Base-by-base conservation (phyloP, 2,329 filamentous ascomycete species). In the Penicillium sp. region DNA sequence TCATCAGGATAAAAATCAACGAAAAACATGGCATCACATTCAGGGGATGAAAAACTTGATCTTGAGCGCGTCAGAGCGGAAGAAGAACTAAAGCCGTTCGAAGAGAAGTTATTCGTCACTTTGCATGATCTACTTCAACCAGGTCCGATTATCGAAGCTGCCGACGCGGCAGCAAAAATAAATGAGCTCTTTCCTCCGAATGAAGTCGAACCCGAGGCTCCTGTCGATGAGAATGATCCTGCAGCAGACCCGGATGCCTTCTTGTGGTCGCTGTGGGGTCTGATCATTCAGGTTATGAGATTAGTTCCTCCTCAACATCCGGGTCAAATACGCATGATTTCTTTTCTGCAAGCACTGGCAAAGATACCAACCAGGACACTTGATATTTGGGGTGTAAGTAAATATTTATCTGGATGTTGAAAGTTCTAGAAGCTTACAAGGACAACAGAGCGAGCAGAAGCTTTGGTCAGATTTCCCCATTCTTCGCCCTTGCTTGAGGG, bases 401-500 rank as follows among this genome's bases (percentile, higher is more conserved):
- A 44, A 33, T 8, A 19, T 22, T 17, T 35, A 35, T 24, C 19
- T 2, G 17, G n/a, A 42, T 9, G 5, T 19, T 44, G 35, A 12
- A 4, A 15, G 22, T 12, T 19, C 6, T n/a, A 7, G 15, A 19
- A 55, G 37, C 53, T 55, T 10, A 55, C 30, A 40, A 10, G 38
- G 12, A 24, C 26, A 4, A 24, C 17, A 47, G 54, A 57, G 40
- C 19, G 40, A 47, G 13, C 44, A 47, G 35, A 37, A 49, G 17
- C 42, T 57, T 33, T 57, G 54, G 54, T 26, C 28, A 19, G 54
- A 57, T 33, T 49, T 57, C 12, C 54, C 54, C 7, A 57, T 57
- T 35, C 42, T 57, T 17, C 40, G 54, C 1, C 54, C 54, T 17
- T 57, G 54, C n/a, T 47, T 57, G 42, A 57, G 54, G 17, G 54